Base-by-base conservation (phyloP, 73 alveolate genomes). In the Paramecium octaurelia region DNA sequence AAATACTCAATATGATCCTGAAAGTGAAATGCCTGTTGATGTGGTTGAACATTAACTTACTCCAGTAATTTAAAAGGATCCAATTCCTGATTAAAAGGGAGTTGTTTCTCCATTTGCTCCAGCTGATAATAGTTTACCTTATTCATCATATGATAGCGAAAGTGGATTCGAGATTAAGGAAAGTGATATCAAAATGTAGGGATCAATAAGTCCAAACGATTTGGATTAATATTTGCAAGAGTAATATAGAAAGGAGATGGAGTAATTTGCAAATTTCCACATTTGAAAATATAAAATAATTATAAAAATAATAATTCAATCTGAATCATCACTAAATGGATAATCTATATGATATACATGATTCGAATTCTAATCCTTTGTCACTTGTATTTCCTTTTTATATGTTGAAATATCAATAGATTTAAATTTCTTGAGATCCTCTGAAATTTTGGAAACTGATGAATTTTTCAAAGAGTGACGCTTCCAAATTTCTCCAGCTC, bases 61-160 rank as follows among this genome's bases (percentile, higher is more conserved):
- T 29, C 88, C 88, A 14, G 24, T 23, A 31, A 35, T 75, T 31
- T 38, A 29, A 21, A 35, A 35, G 46, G 58, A 38, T 38, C 58
- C 88, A 6, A 35, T 75, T 3, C 88, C 88, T 29, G 88, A 75
- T 75, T 18, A 75, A 42, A 75, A 42, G n/a, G 88, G 88, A 34
- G 88, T 75, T 31, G 88, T 29, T 29, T 35, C 88, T 35, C 88
- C 88, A 75, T 75, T 75, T 42, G 88, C 88, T 35, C 88, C 88
- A 38, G 88, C 88, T 8, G 88, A 75, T 75, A 42, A 42, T 42
- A 42, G 88, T 27, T 27, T 64, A 75, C 68, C 88, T 0, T 75
- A 12, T 42, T 75, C 34, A 75, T 21, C 88, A n/a, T 38, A 75
- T 75, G 88, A 75, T 36, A 35, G 58, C 8, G 88, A 75, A 75